A percentile compares a stretch with the other conserved stretches of the same genome.
Conservation (phyloP, 116 monocot genomes). For the Zostera marina region DNA sequence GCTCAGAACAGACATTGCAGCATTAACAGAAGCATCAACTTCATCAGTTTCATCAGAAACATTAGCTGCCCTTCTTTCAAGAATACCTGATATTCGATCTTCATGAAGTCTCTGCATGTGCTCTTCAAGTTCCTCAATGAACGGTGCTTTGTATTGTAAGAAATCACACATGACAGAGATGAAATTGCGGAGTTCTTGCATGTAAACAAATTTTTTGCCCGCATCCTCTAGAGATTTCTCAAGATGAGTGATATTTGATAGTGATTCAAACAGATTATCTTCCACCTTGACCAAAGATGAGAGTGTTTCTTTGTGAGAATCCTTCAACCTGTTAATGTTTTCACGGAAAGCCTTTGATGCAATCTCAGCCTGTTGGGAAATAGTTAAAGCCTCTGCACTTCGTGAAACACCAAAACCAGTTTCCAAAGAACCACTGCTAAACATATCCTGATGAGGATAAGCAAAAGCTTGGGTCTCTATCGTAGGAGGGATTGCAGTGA, state of each 20-base stretch:
- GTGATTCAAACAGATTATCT: slow-evolving; percentile 42
- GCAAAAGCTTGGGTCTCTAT: slow-evolving; percentile 13
- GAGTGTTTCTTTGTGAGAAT: slow-evolving; percentile 46
- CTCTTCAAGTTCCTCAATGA: slow-evolving; percentile 86
- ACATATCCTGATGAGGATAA: slow-evolving; percentile 5
- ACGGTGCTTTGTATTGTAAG: slow-evolving; percentile 78
- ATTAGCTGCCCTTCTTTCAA: slow-evolving; percentile 27
- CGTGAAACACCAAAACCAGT: slow-evolving; percentile 20
- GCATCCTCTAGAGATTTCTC: slow-evolving; percentile 64
- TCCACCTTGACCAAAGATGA: slow-evolving; percentile 46
- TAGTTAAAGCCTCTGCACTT: slow-evolving; percentile 52
- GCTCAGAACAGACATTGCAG: slow-evolving; percentile 48
- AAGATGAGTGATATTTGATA: slow-evolving; percentile 50
- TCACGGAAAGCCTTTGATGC: slow-evolving; percentile 41
- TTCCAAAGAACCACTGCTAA: slow-evolving; percentile 3
- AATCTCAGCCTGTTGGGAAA: slow-evolving; percentile 72
- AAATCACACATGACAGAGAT: slow-evolving; percentile 70
- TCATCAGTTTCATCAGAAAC: slow-evolving; percentile 39
- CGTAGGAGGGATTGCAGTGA: not conserved
- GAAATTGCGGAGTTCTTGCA: slow-evolving; percentile 83
- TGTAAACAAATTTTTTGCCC: slow-evolving; percentile 61
- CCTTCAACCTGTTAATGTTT: slow-evolving; percentile 52
- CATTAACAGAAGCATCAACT: slow-evolving; percentile 64
- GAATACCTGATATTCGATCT: slow-evolving; percentile 22
- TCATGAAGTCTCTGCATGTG: slow-evolving; percentile 88